Evolutionary conservation across 225 moss, liverwort and hornwort species (phyloP).

Genomic region (Anthoceros angustus): DNA sequence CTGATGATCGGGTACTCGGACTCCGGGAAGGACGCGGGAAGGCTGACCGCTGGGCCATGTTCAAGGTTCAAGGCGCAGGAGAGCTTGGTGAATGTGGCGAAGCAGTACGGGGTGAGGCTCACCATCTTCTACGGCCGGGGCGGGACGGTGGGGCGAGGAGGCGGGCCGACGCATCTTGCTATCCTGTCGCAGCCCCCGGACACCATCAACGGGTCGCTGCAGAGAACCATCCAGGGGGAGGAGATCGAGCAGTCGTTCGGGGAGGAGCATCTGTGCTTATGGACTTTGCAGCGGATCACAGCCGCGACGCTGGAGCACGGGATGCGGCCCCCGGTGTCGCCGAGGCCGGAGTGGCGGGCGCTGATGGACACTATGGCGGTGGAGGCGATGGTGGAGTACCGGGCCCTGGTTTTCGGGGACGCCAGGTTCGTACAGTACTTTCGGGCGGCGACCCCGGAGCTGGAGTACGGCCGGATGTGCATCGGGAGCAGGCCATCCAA

Average conservation of each 20-base stretch:
- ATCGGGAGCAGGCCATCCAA: background rate
- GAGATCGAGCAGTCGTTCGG: slow-evolving; percentile 95
- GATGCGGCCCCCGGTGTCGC: slow-evolving; percentile 77
- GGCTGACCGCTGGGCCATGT: slow-evolving; percentile 95
- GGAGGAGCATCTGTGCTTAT: slow-evolving; percentile 74
- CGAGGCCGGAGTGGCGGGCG: slow-evolving; percentile 62
- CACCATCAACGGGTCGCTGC: slow-evolving; percentile 79
- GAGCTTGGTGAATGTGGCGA: slow-evolving; percentile 81
- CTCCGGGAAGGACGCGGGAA: slow-evolving; percentile 92
- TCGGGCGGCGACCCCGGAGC: slow-evolving; percentile 28
- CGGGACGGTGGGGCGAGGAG: slow-evolving; percentile 91
- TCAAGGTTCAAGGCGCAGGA: slow-evolving; percentile 93
- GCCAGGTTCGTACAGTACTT: slow-evolving; percentile 79
- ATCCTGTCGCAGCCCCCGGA: slow-evolving; percentile 95
- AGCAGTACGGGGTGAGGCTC: slow-evolving; percentile 59
- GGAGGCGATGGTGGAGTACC: slow-evolving; percentile 71
- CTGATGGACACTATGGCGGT: slow-evolving; percentile 84
- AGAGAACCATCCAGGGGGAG: slow-evolving; percentile 90
- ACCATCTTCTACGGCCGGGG: slow-evolving; percentile 97
- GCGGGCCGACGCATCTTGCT: slow-evolving; percentile 90
- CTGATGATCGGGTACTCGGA: slow-evolving; percentile 99
- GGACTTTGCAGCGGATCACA: slow-evolving; percentile 82
- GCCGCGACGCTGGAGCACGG: slow-evolving; percentile 91
- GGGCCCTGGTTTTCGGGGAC: slow-evolving; percentile 62
- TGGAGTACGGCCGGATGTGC: background rate